Percentiles rank a stretch among this genome's conserved stretches.
phyloP scores from a whole-genome alignment of 2,329 filamentous ascomycete species.

The Neonectria neomacrospora region DNA sequence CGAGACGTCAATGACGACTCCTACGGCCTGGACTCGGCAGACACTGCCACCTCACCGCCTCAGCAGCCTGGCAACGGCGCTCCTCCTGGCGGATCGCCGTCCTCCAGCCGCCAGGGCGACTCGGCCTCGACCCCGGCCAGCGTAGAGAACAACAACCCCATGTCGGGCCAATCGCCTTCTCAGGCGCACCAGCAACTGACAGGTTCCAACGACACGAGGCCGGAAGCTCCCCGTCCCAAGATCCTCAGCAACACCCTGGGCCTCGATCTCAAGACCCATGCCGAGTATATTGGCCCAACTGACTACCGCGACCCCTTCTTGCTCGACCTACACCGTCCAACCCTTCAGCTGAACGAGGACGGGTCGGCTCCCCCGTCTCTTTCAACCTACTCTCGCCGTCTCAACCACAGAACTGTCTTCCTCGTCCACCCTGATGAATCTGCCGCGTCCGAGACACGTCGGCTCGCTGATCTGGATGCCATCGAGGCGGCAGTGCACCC shows the following conservation, averaged over 20 bases:
- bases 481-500: conserved; percentile 72
- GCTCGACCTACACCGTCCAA: conserved; percentile 66
- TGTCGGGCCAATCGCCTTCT: conserved; percentile 26
- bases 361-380: conserved; percentile 13
- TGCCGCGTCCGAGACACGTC: conserved; percentile 53
- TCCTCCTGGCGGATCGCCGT: conserved; percentile 32
- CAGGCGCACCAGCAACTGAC: conserved; percentile 33
- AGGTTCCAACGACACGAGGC: conserved; percentile 28
- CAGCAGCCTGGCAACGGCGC: conserved; percentile 8
- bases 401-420: conserved; percentile 51
- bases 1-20: conserved; percentile 36
- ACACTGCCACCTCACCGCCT: conserved; percentile 32
- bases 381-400: conserved; percentile 45
- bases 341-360: conserved; percentile 46
- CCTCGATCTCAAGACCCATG: conserved; percentile 67
- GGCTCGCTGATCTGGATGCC: conserved; percentile 55
- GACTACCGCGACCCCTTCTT: conserved; percentile 68
- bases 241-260: conserved; percentile 60
- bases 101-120: conserved; percentile 41
- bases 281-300: conserved; percentile 69
- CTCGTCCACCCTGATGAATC: conserved; percentile 51
- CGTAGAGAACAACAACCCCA: conserved; percentile 35
- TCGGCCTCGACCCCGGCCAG: conserved; percentile 40
- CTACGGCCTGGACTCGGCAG: conserved; percentile 7
- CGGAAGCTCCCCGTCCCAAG: conserved; percentile 39